These are phyloP conservation scores for Tephrocybe rancida DNA, from an alignment of 768 basidiomycete species.

Conservation along the genomic window DNA sequence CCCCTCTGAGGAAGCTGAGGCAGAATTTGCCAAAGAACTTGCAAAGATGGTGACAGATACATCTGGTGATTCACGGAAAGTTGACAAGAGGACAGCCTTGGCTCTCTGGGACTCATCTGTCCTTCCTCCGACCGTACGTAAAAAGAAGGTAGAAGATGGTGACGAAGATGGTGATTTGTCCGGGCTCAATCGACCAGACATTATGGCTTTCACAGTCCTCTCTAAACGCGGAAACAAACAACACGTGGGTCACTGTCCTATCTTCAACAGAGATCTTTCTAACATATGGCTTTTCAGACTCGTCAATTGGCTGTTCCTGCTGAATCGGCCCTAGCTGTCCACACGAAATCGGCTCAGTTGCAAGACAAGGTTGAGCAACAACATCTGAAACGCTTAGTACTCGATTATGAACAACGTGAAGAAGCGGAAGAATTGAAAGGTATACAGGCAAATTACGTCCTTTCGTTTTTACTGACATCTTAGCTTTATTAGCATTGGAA, in stretches of 20 bases:
- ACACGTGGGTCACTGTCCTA: constrained; percentile 55
- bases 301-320: constrained; percentile 90
- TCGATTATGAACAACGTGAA: constrained; percentile 89
- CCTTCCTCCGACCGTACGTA: constrained; percentile 63
- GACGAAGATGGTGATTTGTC: constrained; percentile 50
- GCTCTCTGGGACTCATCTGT: constrained; percentile 91
- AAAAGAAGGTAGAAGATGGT: constrained; percentile 63
- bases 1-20: constrained; percentile 87
- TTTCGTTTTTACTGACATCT: background rate
- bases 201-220: constrained; percentile 93
- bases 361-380: constrained; percentile 97
- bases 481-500: constrained; percentile 55
- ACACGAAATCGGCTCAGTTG: constrained; percentile 88
- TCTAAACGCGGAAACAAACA: constrained; percentile 94
- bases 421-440: constrained; percentile 85
- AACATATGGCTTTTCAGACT: constrained; percentile 46
- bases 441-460: constrained; percentile 21
- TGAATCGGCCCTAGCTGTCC: constrained; percentile 85
- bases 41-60: constrained; percentile 93
- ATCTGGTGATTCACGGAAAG: constrained; percentile 78
- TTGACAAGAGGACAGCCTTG: constrained; percentile 86
- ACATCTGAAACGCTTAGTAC: constrained; percentile 92
- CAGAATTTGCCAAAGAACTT: constrained; percentile 93
- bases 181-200: constrained; percentile 34
- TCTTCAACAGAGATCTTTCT: constrained; percentile 5